Percentiles rank a stretch among this genome's conserved stretches.
These are phyloP conservation scores for Cadophora sp. DNA, from an alignment of 2,329 filamentous ascomycete genomes.

Conservation along the genomic window DNA sequence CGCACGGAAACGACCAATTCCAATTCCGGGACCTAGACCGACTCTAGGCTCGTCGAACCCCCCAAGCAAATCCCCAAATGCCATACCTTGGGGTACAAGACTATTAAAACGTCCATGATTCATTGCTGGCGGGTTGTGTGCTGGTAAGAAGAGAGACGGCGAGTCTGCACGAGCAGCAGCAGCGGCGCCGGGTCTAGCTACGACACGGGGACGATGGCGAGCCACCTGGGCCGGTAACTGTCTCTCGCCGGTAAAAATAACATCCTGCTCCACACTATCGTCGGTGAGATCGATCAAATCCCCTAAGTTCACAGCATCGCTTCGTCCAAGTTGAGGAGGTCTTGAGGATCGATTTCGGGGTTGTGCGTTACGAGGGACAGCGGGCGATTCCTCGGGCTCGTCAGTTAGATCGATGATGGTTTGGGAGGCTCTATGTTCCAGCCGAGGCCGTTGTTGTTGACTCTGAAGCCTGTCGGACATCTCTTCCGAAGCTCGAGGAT, in stretches of 20 bases:
- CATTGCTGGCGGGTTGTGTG: conserved; percentile 19
- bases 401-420: conserved; percentile 45
- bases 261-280: conserved; percentile 49
- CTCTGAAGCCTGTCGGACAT: conserved; percentile 37
- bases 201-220: conserved; percentile 13
- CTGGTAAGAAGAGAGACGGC: conserved; percentile 22
- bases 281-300: conserved; percentile 60
- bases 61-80: conserved; percentile 1
- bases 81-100: background rate
- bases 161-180: conserved; percentile 18
- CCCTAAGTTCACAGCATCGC: conserved; percentile 35
- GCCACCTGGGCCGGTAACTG: conserved; percentile 30
- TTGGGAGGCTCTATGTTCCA: conserved; percentile 39
- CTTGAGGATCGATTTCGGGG: conserved; percentile 27
- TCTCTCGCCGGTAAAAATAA: conserved; percentile 42
- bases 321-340: conserved; percentile 41
- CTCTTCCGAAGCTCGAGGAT: conserved; percentile 28
- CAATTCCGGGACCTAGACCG: background rate
- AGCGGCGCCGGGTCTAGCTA: conserved; percentile 8
- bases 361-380: background rate
- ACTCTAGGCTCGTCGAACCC: background rate
- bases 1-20: background rate
- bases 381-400: conserved; percentile 37
- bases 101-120: conserved; percentile 14
- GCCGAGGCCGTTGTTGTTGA: conserved; percentile 31